A percentile compares a stretch with the other conserved stretches of the same genome.
Evolutionary conservation across 306 rosid genomes (phyloP).

Genomic region (Trifolium fragiferum): DNA sequence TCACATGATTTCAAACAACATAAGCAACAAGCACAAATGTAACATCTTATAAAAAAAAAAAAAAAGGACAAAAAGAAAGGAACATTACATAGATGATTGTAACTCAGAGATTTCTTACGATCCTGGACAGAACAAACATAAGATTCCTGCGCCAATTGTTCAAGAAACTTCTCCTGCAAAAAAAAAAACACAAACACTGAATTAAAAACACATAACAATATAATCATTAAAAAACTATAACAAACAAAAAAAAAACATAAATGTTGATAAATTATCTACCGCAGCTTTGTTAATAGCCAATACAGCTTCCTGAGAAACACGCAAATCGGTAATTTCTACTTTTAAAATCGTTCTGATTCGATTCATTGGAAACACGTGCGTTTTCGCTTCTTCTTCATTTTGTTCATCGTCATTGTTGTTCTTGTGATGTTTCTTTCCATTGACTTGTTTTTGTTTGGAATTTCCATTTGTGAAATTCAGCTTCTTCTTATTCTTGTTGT

Average conservation of each 20-base stretch:
- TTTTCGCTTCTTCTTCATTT: constrained; percentile 51
- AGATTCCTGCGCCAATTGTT: constrained; percentile 65
- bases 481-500: constrained; percentile 38
- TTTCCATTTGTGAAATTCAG: constrained; percentile 51
- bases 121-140: constrained; percentile 58
- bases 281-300: constrained; percentile 75
- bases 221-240: neutral
- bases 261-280: constrained; percentile 40
- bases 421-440: neutral
- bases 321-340: constrained; percentile 60
- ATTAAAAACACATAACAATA: neutral
- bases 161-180: constrained; percentile 83
- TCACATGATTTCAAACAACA: constrained; percentile 7
- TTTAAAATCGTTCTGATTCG: constrained; percentile 69
- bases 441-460: constrained; percentile 28
- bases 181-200: neutral
- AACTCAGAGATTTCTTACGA: constrained; percentile 69
- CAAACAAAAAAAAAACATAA: neutral
- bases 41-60: neutral
- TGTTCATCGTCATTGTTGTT: constrained; percentile 38
- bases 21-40: neutral
- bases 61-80: neutral
- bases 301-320: constrained; percentile 72
- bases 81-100: constrained; percentile 76
- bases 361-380: constrained; percentile 69